Base-by-base conservation (phyloP, 2,329 filamentous ascomycete species). In the Alternaria arbusti region DNA sequence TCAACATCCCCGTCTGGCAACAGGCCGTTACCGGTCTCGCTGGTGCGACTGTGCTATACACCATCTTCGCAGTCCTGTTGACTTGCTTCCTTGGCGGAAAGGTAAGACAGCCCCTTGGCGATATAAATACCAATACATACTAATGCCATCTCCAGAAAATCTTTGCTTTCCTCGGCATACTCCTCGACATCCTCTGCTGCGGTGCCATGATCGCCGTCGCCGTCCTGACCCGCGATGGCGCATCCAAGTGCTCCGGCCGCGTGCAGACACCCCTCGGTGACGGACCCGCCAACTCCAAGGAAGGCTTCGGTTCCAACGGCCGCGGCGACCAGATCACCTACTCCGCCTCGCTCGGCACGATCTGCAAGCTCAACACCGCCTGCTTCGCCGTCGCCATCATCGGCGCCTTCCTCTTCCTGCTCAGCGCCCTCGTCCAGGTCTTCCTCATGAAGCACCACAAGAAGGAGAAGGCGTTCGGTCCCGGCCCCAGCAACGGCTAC, bases 141-240 rank as follows among this genome's bases (percentile, higher is more conserved):
- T 66, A 15, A 66, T 15, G 5, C 5, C 10, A 6, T 26, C 1
- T 2, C 22, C 13, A 66, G 70, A 65, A 60, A 5, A 84, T 95
- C 79, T 90, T 94, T 63, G 91, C 91, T 4, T 85, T 90, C 74
- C 68, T 96, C 57, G 91, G 88, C 67, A 88, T 97, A 66, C 65
- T 94, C 23, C 84, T 97, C 51, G 93, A 97, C 74, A 72, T 96
- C 57, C 86, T 86, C 73, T 97, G 97, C 80, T 82, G 88, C 56
- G 92, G 87, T 44, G 88, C 85, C 62, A 96, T 96, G 84, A 87
- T 96, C 75, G 96, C 94, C 75, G 87, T 97, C 63, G 93, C 94
- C 1, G 84, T 90, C 52, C 85, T 92, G 66, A 94, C 92, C 63
- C 87, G 91, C 40, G 81, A 87, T 59, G 94, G 94, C 40, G 87